These are phyloP conservation scores for Salvia hispanica DNA, from an alignment of 257 asterid genomes.

Conservation along the genomic window DNA sequence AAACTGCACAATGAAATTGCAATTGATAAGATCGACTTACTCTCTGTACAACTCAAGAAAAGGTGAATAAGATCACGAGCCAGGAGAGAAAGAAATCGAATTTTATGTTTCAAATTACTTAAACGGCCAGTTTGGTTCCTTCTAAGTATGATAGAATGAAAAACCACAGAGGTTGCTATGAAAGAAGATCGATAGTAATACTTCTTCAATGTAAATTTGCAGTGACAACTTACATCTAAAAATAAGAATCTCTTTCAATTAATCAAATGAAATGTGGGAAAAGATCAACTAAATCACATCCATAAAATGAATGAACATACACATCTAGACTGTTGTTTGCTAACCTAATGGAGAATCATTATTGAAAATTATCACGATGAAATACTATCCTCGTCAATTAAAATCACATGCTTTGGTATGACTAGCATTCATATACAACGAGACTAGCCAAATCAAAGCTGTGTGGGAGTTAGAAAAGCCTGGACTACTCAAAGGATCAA, in stretches of 20 bases:
- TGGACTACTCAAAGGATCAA: neutral
- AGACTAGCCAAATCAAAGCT: neutral
- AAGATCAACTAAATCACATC: neutral
- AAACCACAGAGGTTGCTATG: neutral
- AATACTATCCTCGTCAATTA: neutral
- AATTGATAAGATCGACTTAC: constrained; percentile 22
- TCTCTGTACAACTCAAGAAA: neutral
- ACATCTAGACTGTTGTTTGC: neutral
- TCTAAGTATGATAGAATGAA: too few species aligned
- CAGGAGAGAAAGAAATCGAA: neutral
- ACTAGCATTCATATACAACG: neutral
- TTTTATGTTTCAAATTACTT: neutral
- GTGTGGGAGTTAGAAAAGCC: constrained; percentile 1
- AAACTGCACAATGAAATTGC: constrained; percentile 53
- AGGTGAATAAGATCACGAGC: neutral
- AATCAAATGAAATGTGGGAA: neutral
- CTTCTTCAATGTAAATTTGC: neutral
- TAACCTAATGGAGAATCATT: too few species aligned
- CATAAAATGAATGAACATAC: neutral
- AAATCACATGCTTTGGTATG: neutral
- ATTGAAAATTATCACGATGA: neutral
- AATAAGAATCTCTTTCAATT: neutral
- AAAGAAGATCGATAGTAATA: neutral
- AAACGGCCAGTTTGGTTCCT: neutral
- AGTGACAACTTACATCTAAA: neutral